These are phyloP conservation scores for Chrysosporium queenslandicum DNA, from an alignment of 2,329 filamentous ascomycete genomes.

Conservation along the genomic window DNA sequence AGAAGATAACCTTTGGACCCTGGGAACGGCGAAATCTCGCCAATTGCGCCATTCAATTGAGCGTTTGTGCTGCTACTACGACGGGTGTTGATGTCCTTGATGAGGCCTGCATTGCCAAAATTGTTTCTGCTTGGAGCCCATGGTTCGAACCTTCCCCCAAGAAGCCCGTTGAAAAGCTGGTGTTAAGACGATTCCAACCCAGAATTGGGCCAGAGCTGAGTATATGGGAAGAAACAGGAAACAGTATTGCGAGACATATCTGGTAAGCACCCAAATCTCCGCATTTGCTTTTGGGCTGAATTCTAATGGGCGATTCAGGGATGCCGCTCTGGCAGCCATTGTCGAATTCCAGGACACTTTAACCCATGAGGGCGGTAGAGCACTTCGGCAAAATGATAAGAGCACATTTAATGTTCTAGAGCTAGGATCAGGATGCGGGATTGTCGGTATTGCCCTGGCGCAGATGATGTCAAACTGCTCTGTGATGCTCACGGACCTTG, in stretches of 20 bases:
- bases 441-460: slow-evolving; percentile 56
- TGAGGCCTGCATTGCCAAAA: slow-evolving; percentile 29
- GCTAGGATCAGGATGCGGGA: slow-evolving; percentile 58
- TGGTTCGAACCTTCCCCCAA: slow-evolving; percentile 34
- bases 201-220: slow-evolving; percentile 26
- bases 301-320: slow-evolving; percentile 31
- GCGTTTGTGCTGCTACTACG: background rate
- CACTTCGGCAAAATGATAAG: slow-evolving; percentile 24
- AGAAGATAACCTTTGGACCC: slow-evolving; percentile 34
- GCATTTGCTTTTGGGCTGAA: background rate
- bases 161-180: slow-evolving; percentile 41
- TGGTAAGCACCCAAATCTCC: slow-evolving; percentile 42
- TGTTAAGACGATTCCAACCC: slow-evolving; percentile 43
- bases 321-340: slow-evolving; percentile 50
- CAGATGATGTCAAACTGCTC: slow-evolving; percentile 43
- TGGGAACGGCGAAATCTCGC: slow-evolving; percentile 4
- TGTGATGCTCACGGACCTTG: slow-evolving; percentile 55
- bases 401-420: slow-evolving; percentile 47
- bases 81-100: slow-evolving; percentile 21
- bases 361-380: slow-evolving; percentile 26
- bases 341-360: slow-evolving; percentile 38
- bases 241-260: slow-evolving; percentile 62
- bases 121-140: slow-evolving; percentile 50
- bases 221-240: slow-evolving; percentile 61
- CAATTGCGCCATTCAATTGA: slow-evolving; percentile 4